Evolutionary conservation across 306 rosid species (phyloP), one percentile per base, ranked within the genome.

Genomic region (Morella rubra): DNA sequence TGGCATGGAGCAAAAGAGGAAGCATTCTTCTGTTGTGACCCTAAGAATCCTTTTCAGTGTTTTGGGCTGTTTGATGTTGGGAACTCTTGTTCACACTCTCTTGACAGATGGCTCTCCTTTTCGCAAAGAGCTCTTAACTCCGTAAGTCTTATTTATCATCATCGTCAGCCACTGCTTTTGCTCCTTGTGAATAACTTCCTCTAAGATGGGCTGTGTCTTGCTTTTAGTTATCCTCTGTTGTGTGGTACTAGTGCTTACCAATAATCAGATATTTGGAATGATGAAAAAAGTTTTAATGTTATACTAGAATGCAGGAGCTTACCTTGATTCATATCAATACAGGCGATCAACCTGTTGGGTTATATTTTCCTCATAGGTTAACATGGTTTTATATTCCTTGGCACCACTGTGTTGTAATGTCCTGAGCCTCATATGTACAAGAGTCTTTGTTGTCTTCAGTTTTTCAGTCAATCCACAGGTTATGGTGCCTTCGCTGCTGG

Each of bases 81-180:
- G 84, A 77, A 81, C 87, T 79, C 76, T 94, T 85, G 74, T 85
- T 56, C 90, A 90, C 83, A 93, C 96, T 75, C 71, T 87, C 72
- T 47, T 90, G 66, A 89, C 90, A 5, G 90, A 87, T 71, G 97
- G 98, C 73, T 82, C 94, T 76, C 96, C 96, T 65, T 94, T 91
- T 66, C 91, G 88, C 73, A 78, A 9, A 72, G 97, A 90, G 76
- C 90, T 94, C 67, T 79, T 86, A 5, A 91, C 94, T 79, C 96
- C 97, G 98, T 94, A 89, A 87, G 95, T 83, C 72, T 62, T 81
- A 14, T 16, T 18, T 65, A 7, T 72, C 47, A 8, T 77, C 53
- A 16, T 53, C 18, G 11, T 62, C 49, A 32, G 69, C 70, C 62
- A 50, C 10, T 79, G 72, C 42, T 50, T 14, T 50, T 9, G 44